Evolutionary conservation across 2,329 filamentous ascomycete species (phyloP), one percentile per base, ranked within the genome.

Genomic region (Trichothecium sympodiale): DNA sequence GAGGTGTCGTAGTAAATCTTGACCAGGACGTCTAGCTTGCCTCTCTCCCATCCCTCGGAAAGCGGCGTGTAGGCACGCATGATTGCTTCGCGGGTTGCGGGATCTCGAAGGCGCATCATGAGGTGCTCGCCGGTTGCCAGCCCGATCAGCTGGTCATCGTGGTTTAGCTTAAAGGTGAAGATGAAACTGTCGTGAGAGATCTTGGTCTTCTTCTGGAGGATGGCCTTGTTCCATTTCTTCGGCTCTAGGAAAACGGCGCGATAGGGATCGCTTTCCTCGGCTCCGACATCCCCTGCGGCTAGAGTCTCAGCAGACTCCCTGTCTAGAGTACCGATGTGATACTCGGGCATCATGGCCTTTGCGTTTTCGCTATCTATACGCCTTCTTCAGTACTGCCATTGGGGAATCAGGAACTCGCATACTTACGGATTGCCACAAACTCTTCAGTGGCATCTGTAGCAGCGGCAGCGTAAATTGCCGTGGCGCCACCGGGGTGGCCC

Each of bases 291-390:
- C 2, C 25, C 20, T 12, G 5, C 17, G 12, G 66, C 61, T 3
- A 91, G 66, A 28, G 65, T 61, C 5, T 66, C 64, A 5, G 41
- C 46, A 1, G 78, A 73, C 15, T 64, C 63, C 43, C 75, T 62
- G 46, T 83, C 74, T 10, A 94, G 69, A 1, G 76, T 77, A 34
- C 88, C 88, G 44, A 95, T 77, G 55, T 95, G 87, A 51, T 94
- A 93, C 31, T 70, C 59, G 9, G 74, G 71, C 80, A 95, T 87
- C 86, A 94, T 94, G 14, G 69, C 71, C 60, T 93, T 94, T 25
- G 88, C 88, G 13, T 83, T 94, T 61, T 94, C 87, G 53, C 82
- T 88, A 55, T 94, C 85, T 89, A 50, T 38, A n/a, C n/a, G n/a
- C n/a, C n/a, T n/a, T 26, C 10, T 8, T 31, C 29, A 31, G 29